Evolutionary conservation across 768 basidiomycete genomes (phyloP), one percentile per base, ranked within the genome.

Genomic region (Tricholoma flavovirens): DNA sequence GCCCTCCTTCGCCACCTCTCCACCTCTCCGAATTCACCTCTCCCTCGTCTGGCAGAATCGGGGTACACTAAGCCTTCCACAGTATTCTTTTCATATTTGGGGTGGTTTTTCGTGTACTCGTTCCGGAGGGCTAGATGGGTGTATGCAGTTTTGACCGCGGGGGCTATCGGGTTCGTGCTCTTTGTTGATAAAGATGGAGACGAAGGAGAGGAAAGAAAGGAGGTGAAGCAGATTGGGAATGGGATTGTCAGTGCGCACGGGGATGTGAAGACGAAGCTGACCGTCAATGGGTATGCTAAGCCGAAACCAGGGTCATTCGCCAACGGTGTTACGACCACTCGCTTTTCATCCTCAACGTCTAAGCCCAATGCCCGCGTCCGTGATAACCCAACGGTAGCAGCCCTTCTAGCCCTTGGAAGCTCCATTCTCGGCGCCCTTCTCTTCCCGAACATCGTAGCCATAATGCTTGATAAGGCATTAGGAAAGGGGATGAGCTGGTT

Each of bases 401-500:
- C 21, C 43, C 46, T 48, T 11, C 46, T 48, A 5, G 46, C 46
- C 14, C 46, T 48, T 8, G 12, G 14, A 7, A n/a, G 15, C 46
- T 15, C 83, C 43, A 56, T 86, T 21, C 51, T 83, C 2, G 86
- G 85, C 0, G 81, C 85, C 0, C 30, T 91, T 3, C 51, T 87
- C 1, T 73, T 77, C 0, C 84, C 90, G 0, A 94, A 96, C 60
- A 56, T 78, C 1, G 77, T 90, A 0, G 96, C 95, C 0, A 64
- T 83, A 1, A 56, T 90, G 11, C 87, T 96, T 84, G 68, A 71
- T 24, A 66, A 67, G 4, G 79, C 83, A 0, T 67, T 93, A 19
- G 77, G 81, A 7, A 87, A 82, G 68, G 78, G 82, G 0, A 81
- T 96, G 82, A 89, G 88, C 63, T 98, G 94, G 94, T 97, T 91